Percentiles rank a stretch among this genome's conserved stretches.
phyloP scores from a whole-genome alignment of 176 grass and related monocot species.

The Avena atlantica region DNA sequence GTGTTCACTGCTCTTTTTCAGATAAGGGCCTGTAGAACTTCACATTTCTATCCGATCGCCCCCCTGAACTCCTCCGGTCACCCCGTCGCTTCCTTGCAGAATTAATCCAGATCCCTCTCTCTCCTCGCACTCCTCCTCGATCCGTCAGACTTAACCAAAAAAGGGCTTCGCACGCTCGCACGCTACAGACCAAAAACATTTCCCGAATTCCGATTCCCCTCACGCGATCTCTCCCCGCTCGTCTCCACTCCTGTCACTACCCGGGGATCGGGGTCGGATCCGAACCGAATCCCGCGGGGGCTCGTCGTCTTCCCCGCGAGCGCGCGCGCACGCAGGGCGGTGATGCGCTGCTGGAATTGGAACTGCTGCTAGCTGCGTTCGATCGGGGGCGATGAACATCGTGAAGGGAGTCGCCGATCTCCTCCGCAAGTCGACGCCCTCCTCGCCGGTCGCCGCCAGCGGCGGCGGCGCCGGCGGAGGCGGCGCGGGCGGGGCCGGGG shows the following conservation, averaged over 20 bases:
- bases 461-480: not conserved
- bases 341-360: slow-evolving; percentile 55
- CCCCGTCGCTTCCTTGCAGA: not conserved
- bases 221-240: slow-evolving; percentile 39
- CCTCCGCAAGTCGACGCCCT: slow-evolving; percentile 78
- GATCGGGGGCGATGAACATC: slow-evolving; percentile 85
- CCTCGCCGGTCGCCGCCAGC: slow-evolving; percentile 40
- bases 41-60: not conserved
- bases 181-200: slow-evolving; percentile 34
- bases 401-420: slow-evolving; percentile 97
- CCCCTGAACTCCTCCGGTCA: not conserved
- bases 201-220: slow-evolving; percentile 28
- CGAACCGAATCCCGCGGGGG: slow-evolving; percentile 18
- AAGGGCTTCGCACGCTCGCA: slow-evolving; percentile 17
- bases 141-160: slow-evolving; percentile 12
- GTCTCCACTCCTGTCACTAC: slow-evolving; percentile 45
- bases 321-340: slow-evolving; percentile 25
- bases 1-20: not conserved
- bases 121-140: not conserved
- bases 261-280: slow-evolving; percentile 40
- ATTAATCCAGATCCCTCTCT: slow-evolving; percentile 41
- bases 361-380: slow-evolving; percentile 46
- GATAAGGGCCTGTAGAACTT: not conserved
- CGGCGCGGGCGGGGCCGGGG: slow-evolving; percentile 4
- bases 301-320: slow-evolving; percentile 20